Percentiles rank a stretch among this genome's conserved stretches.
These are phyloP conservation scores for Xylariomycetidae sp. DNA, from an alignment of 2,329 filamentous ascomycete genomes.

Conservation along the genomic window DNA sequence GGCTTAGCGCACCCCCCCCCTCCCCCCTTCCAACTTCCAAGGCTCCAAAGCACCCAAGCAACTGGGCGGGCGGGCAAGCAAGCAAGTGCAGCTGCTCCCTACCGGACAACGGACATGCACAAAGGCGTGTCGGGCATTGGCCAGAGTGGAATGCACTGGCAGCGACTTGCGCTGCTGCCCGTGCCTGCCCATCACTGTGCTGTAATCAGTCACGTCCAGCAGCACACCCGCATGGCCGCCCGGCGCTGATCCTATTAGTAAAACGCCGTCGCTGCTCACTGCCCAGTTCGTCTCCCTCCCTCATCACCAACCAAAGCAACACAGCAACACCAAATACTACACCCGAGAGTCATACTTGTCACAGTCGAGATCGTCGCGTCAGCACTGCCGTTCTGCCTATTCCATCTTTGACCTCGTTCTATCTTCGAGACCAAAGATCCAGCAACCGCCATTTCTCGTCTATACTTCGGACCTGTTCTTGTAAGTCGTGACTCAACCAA, in stretches of 20 bases:
- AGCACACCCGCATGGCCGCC: too few species aligned
- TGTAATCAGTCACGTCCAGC: too few species aligned
- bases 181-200: too few species aligned
- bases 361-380: slow-evolving; percentile 55
- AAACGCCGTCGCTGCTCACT: slow-evolving; percentile 27
- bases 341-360: slow-evolving; percentile 50
- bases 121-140: too few species aligned
- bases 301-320: slow-evolving; percentile 44
- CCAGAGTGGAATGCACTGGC: too few species aligned
- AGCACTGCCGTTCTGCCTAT: slow-evolving; percentile 40
- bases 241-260: slow-evolving; percentile 8
- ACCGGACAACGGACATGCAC: too few species aligned
- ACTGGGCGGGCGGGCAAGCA: too few species aligned
- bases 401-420: slow-evolving; percentile 26
- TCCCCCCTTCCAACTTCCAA: too few species aligned
- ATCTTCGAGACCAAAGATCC: slow-evolving; percentile 22
- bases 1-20: too few species aligned
- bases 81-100: too few species aligned
- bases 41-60: too few species aligned
- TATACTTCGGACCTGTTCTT: slow-evolving; percentile 29
- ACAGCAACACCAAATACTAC: slow-evolving; percentile 27
- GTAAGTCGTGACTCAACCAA: slow-evolving; percentile 30
- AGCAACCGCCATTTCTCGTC: slow-evolving; percentile 17
- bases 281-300: slow-evolving; percentile 29
- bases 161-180: too few species aligned